Conservation (phyloP, 2,329 filamentous ascomycete species). For the Penicillium sp. region DNA sequence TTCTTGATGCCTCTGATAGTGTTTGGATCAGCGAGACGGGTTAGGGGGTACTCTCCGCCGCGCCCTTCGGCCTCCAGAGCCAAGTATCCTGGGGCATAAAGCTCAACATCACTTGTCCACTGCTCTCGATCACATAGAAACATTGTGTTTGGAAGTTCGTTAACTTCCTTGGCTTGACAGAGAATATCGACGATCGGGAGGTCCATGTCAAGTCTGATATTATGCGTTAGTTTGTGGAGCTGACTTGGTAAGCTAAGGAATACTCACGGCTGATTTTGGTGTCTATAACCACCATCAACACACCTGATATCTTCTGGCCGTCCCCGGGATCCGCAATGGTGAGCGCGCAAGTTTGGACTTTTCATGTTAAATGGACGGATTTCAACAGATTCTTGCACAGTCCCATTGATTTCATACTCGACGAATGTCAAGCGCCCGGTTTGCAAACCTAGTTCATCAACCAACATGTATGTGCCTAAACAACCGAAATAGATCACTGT, state of each 20-base stretch:
- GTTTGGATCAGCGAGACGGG: conserved; percentile 3
- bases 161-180: conserved; percentile 12
- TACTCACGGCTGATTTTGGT: conserved; percentile 6
- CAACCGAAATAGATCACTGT: neutral
- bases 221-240: neutral
- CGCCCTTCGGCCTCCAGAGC: conserved; percentile 14
- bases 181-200: conserved; percentile 16
- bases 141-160: conserved; percentile 11
- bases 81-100: conserved; percentile 18
- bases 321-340: neutral
- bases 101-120: conserved; percentile 15
- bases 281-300: neutral
- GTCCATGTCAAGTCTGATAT: conserved; percentile 13
- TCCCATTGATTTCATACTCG: conserved; percentile 4
- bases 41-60: conserved; percentile 5
- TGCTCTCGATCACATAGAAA: conserved; percentile 16
- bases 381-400: neutral
- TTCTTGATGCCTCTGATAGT: neutral
- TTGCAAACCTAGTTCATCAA: conserved; percentile 5
- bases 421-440: conserved; percentile 2
- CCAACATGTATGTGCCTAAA: conserved; percentile 3
- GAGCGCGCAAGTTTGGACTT: neutral
- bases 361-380: conserved; percentile 4
- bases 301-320: neutral
- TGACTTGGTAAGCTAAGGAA: neutral